phyloP scores from a whole-genome alignment of 306 rosid genomes.

The Castanea sativa region DNA sequence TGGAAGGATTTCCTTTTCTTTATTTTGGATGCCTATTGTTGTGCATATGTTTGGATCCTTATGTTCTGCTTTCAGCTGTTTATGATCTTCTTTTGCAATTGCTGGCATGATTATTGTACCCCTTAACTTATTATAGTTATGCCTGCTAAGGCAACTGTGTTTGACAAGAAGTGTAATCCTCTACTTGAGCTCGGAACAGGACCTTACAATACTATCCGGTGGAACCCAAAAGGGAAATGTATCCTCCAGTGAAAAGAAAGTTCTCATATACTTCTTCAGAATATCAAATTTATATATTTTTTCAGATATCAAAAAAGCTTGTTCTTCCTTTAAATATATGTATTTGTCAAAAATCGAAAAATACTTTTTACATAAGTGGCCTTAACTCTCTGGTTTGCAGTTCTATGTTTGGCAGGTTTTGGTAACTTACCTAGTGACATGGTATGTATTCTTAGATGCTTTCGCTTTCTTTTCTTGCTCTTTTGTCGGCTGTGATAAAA shows the following conservation, averaged over 20 bases:
- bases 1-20: neutral
- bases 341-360: conserved; percentile 5
- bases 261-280: conserved; percentile 12
- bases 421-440: conserved; percentile 95
- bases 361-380: conserved; percentile 26
- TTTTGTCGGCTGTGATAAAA: neutral
- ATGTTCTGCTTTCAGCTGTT: conserved; percentile 10
- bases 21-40: conserved; percentile 13
- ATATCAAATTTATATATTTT: neutral
- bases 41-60: neutral
- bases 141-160: conserved; percentile 92
- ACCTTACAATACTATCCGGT: conserved; percentile 86
- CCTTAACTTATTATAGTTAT: conserved; percentile 72
- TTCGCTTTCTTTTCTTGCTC: conserved; percentile 16
- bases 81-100: conserved; percentile 7
- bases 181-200: conserved; percentile 92
- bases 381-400: conserved; percentile 61
- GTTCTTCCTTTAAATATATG: conserved; percentile 13
- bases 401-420: conserved; percentile 89
- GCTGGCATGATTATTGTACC: conserved; percentile 23
- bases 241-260: conserved; percentile 42
- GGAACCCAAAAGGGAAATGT: conserved; percentile 95
- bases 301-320: neutral
- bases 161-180: conserved; percentile 96
- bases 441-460: conserved; percentile 56